These are phyloP conservation scores for Calonectria multiphialidica DNA, from an alignment of 2,329 filamentous ascomycete species.

Conservation along the genomic window DNA sequence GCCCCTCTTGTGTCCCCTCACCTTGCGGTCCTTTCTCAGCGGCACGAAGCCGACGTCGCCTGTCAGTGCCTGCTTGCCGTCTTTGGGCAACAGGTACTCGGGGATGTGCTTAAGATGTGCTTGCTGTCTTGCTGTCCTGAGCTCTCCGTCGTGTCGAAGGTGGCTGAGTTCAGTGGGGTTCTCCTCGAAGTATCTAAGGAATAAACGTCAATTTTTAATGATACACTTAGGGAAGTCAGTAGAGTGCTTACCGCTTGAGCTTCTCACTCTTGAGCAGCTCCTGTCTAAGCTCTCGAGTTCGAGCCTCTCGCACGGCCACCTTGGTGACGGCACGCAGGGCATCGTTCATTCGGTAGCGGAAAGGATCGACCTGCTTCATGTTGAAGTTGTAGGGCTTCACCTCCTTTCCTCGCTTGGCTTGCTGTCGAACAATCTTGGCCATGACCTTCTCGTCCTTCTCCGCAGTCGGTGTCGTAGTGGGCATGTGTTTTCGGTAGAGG, in stretches of 20 bases:
- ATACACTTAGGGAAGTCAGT: too few relatives aligned
- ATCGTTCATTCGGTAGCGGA: conserved; percentile 95
- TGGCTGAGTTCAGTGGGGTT: conserved; percentile 91
- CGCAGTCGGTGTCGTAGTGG: conserved; percentile 80
- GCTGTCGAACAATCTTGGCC: conserved; percentile 82
- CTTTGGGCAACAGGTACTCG: conserved; percentile 89
- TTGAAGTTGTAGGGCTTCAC: conserved; percentile 94
- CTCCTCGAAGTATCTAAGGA: conserved; percentile 85
- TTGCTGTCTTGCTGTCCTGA: conserved; percentile 86
- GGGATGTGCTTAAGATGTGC: conserved; percentile 94
- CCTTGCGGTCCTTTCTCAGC: conserved; percentile 68
- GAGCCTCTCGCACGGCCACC: conserved; percentile 89
- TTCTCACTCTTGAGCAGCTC: conserved; percentile 96
- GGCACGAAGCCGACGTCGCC: conserved; percentile 83
- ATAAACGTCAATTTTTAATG: neutral
- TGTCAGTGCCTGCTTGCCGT: conserved; percentile 76
- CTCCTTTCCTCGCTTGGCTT: conserved; percentile 82
- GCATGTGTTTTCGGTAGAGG: conserved; percentile 88
- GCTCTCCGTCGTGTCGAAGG: conserved; percentile 89
- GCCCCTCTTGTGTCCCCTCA: conserved; percentile 59
- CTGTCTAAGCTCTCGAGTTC: conserved; percentile 87
- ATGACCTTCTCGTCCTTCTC: conserved; percentile 90
- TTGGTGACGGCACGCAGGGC: conserved; percentile 91
- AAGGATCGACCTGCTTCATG: conserved; percentile 92
- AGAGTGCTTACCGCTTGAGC: conserved; percentile 72